Percentiles rank a stretch among this genome's conserved stretches.
Conservation (phyloP, 805 yeast species). For the Nakazawaea siamensis region DNA sequence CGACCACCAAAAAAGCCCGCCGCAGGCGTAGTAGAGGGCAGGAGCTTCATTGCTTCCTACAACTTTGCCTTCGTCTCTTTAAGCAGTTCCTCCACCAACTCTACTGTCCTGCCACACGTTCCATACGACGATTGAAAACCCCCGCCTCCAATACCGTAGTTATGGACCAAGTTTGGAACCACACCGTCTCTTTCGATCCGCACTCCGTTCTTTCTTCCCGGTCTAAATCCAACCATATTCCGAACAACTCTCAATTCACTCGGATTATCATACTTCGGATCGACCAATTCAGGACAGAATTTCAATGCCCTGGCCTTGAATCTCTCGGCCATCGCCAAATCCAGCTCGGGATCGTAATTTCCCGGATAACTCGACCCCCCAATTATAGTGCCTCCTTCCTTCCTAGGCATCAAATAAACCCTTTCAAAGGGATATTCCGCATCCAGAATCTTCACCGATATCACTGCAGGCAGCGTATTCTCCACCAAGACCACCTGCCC, state of each 20-base stretch:
- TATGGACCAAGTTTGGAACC: slow-evolving; percentile 37
- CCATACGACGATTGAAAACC: slow-evolving; percentile 74
- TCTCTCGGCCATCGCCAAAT: slow-evolving; percentile 36
- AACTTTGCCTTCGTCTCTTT: neutral
- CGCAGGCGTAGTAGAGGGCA: too few relatives aligned
- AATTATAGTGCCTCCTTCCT: slow-evolving; percentile 63
- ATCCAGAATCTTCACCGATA: slow-evolving; percentile 19
- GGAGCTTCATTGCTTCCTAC: neutral
- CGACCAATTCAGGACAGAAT: slow-evolving; percentile 29
- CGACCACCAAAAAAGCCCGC: too few relatives aligned
- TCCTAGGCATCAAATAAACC: slow-evolving; percentile 59
- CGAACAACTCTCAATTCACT: slow-evolving; percentile 36
- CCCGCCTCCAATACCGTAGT: slow-evolving; percentile 69
- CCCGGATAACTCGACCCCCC: slow-evolving; percentile 39
- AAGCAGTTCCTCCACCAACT: slow-evolving; percentile 23
- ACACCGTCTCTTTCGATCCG: slow-evolving; percentile 36
- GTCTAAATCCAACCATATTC: slow-evolving; percentile 59
- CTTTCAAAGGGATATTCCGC: slow-evolving; percentile 32
- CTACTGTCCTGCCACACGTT: slow-evolving; percentile 39
- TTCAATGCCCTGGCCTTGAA: slow-evolving; percentile 35
- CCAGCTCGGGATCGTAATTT: slow-evolving; percentile 20
- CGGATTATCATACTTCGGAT: slow-evolving; percentile 20
- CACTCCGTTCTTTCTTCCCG: slow-evolving; percentile 54
- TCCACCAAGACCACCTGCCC: slow-evolving; percentile 52
- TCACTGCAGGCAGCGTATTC: slow-evolving; percentile 31